Evolutionary conservation across 192 early-diverging fungal species (phyloP), one percentile per base, ranked within the genome.

Genomic region (Podila epicladia): DNA sequence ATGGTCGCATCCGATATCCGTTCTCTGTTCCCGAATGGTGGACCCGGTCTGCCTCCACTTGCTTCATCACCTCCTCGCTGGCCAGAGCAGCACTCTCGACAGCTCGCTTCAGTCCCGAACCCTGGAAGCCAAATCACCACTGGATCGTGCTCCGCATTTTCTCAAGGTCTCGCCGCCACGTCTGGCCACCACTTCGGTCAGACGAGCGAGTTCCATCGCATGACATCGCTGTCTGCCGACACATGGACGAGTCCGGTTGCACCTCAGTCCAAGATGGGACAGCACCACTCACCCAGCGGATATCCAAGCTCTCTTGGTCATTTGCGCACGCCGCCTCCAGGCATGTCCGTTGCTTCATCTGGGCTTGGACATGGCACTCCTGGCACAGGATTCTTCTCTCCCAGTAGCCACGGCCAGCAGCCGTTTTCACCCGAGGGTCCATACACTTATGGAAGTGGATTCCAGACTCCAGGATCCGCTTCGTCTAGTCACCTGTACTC

Each of bases 271-370:
- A 55, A 7, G 53, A 55, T 26, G 20, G 53, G 53, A 51, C 74
- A 65, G 13, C 72, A 74, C 7, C 45, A 64, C 19, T 49, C 70
- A 0, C 57, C 71, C 4, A 69, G 66, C 19, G 77, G 77, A 3
- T 73, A 65, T 24, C 57, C 70, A 8, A 58, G 71, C 9, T 28
- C 67, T 1, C 64, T 80, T 51, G 71, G 71, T 5, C 77, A 68
- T 24, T 80, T 73, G 63, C 71, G 77, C 20, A 80, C 77, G 9
- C 77, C 77, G 4, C 77, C 77, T n/a, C 77, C 77, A 11, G 77
- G 77, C 1, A 73, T 80, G 57, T 51, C 49, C 19, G 65, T 7
- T 20, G 32, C 33, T 15, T 59, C 65, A n/a, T 55, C 70, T 26
- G 63, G 35, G 4, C 17, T 24, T 12, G 37, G 24, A n/a, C 64